Evolutionary conservation across 495 filamentous ascomycete species (phyloP).

Genomic region (Penicillium odoratum): DNA sequence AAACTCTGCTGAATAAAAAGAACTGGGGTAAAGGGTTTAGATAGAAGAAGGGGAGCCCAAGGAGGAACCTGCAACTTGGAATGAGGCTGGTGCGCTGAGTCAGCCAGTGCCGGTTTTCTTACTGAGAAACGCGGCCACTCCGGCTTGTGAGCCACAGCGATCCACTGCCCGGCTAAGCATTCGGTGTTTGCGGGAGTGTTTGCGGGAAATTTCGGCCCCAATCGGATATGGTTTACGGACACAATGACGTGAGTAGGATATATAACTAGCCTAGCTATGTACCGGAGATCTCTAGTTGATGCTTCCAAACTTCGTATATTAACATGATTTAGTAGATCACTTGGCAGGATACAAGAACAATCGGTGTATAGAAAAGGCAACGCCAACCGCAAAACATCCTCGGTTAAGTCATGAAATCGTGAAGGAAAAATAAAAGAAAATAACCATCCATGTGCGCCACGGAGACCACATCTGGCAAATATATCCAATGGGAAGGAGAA

Average conservation of each 20-base stretch:
- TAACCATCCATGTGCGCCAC: slow-evolving; percentile 10
- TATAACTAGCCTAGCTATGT: too few species aligned
- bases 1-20: slow-evolving; percentile 30
- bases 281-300: too few species aligned
- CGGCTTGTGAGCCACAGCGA: slow-evolving; percentile 11
- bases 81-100: slow-evolving; percentile 30
- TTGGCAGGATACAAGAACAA: neutral
- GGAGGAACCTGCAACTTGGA: slow-evolving; percentile 21
- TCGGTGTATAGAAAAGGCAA: neutral
- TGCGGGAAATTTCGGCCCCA: slow-evolving; percentile 33
- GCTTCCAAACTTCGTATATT: neutral
- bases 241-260: neutral
- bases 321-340: neutral
- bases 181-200: slow-evolving; percentile 24
- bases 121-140: slow-evolving; percentile 3
- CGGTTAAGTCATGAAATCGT: slow-evolving; percentile 23
- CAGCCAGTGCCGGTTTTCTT: slow-evolving; percentile 24
- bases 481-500: slow-evolving; percentile 15
- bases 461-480: neutral
- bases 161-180: slow-evolving; percentile 25
- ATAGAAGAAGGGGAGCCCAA: slow-evolving; percentile 17
- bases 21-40: slow-evolving; percentile 13
- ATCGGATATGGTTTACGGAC: slow-evolving; percentile 11
- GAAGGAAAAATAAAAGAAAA: neutral
- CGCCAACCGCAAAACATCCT: neutral